These are phyloP conservation scores for Aspergillus japonicus DNA, from an alignment of 2,329 filamentous ascomycete species.

Conservation along the genomic window DNA sequence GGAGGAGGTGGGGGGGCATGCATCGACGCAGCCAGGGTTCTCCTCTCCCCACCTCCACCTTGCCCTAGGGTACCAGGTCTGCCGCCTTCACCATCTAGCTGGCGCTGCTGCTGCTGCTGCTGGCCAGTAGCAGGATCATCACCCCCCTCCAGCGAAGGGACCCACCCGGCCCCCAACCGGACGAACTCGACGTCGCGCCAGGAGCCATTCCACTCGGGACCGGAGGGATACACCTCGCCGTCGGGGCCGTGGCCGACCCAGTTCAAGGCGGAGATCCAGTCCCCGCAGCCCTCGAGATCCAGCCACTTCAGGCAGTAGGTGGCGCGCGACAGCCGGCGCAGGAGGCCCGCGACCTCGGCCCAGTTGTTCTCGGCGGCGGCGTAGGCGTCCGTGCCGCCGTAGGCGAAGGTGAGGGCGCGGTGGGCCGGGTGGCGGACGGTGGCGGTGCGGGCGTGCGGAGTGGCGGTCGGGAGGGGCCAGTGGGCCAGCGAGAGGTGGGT, in stretches of 20 bases:
- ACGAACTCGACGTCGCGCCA: conserved; percentile 48
- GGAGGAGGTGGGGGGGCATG: conserved; percentile 16
- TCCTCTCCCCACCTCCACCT: background rate
- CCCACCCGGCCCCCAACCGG: conserved; percentile 44
- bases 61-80: too few species aligned
- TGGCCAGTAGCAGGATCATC: background rate
- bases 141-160: conserved; percentile 25
- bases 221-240: conserved; percentile 28
- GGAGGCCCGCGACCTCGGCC: conserved; percentile 55
- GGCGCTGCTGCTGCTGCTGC: background rate
- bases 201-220: conserved; percentile 47
- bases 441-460: conserved; percentile 51
- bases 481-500: conserved; percentile 63
- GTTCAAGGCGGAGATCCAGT: conserved; percentile 55
- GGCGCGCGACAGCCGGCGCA: conserved; percentile 55
- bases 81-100: background rate
- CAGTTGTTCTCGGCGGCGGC: conserved; percentile 55
- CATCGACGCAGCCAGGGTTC: conserved; percentile 22
- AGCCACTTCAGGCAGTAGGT: conserved; percentile 62
- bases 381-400: conserved; percentile 55
- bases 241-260: conserved; percentile 38
- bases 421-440: conserved; percentile 43
- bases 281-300: conserved; percentile 59
- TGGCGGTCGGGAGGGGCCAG: conserved; percentile 61
- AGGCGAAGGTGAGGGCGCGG: conserved; percentile 43